Evolutionary conservation across 2,329 filamentous ascomycete genomes (phyloP), one percentile per base, ranked within the genome.

Genomic region (Colletotrichum tamarilloi): DNA sequence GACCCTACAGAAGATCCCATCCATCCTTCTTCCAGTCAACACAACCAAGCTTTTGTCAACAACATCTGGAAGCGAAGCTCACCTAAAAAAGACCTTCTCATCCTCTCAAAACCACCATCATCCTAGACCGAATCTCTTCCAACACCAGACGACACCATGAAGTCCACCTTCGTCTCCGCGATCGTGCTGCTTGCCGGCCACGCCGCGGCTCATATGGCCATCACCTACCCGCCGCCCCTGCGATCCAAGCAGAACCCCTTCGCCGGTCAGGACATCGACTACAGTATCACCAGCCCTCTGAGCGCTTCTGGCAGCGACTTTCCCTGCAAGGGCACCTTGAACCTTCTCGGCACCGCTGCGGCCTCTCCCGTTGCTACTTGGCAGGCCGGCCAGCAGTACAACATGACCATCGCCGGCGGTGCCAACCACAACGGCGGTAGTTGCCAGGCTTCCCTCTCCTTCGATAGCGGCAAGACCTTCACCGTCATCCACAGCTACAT

Each of bases 391-490:
- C 81, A 86, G 68, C 82, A 84, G 32, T 91, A 94, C 82, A 88
- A 89, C 76, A 87, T 95, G 82, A 89, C 87, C 72, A 84, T 95
- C 67, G 84, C 83, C 72, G 93, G 93, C 46, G 88, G 87, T 63
- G 90, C 91, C 58, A 82, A 82, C 65, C 93, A 95, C 83, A 85
- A 86, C 49, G 93, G 94, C 52, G 94, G 94, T 53, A 94, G 91
- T 11, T 95, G 94, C 83, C 94, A 97, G 83, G 85, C 94, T 59
- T 90, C 92, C 3, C 85, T 96, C 32, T 94, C 92, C 38, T 94
- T 92, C 82, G 93, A 96, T 84, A 86, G 89, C 75, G 93, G 93
- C 59, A 82, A 85, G 68, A 90, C 89, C 24, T 96, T 93, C 85
- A 91, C 88, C 74, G 94, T 95, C 85, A 86, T 91, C 76, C 82